Base-by-base conservation (phyloP, 164 flowering plant species). In the Aristolochia fimbriata region DNA sequence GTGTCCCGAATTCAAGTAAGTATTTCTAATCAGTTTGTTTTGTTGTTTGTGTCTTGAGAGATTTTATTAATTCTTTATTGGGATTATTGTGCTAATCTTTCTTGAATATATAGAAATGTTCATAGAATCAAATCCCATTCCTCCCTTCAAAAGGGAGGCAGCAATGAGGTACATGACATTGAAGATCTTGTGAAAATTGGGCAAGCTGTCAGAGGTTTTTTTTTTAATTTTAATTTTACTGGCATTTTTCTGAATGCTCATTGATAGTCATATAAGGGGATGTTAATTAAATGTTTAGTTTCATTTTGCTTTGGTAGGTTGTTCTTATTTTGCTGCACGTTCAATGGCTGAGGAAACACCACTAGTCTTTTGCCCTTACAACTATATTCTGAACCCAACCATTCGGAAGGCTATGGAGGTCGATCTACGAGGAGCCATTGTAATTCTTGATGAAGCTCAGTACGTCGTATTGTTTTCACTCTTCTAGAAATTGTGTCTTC, bases 391-490 rank as follows among this genome's bases (percentile, higher is more conserved):
- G 14, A 88, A 77, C 75, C 93, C 95, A 68, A 60, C 82, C 33
- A 75, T 91, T 63, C 76, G 99, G 19, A 79, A 80, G 53, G 96
- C 90, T 60, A 82, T 94, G 96, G 93, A 91, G 58, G 76, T 94
- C 24, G 91, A 88, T 76, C 76, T 93, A 53, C 71, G 71, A 50
- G 95, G 82, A 60, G 79, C 95, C 31, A 82, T 94, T 60, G 67
- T 94, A 61, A 80, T 91, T 75, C 78, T 94, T 65, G 97, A 94
- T 73, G 99, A 94, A 80, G 99, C 99, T 37, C 97, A 94, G 96
- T 90, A 91, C 48, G 87, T 25, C 31, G 27, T 4, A 43, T 22
- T 52, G 7, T 37, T 37, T 0, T 37, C 11, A 3, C 43, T 37
- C 4, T 37, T 37, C 43, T 7, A 37, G 8, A 37, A 37, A 37